Evolutionary conservation across 2,329 filamentous ascomycete species (phyloP).

Genomic region (Neonectria neomacrospora): DNA sequence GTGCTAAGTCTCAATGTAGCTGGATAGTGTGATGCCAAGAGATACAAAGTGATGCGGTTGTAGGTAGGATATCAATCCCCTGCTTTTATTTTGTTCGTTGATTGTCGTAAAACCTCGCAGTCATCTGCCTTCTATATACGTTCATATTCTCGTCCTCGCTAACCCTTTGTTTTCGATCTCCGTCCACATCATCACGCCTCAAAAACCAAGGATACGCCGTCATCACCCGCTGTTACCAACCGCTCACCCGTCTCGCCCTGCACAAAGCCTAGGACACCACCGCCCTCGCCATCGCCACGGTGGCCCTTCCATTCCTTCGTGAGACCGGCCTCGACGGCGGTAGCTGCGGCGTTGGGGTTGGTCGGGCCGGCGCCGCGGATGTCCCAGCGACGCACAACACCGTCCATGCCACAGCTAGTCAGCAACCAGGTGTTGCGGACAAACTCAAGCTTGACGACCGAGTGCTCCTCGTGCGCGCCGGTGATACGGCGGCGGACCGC

Average conservation of each 20-base stretch:
- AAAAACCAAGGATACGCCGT: constrained; percentile 76
- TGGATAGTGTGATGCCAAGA: neutral
- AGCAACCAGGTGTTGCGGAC: constrained; percentile 75
- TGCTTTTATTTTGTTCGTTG: constrained; percentile 41
- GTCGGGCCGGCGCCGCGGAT: constrained; percentile 59
- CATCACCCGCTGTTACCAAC: constrained; percentile 91
- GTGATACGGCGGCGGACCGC: constrained; percentile 84
- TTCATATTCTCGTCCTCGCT: constrained; percentile 22
- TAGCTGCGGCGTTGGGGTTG: constrained; percentile 44
- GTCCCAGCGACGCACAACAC: constrained; percentile 91
- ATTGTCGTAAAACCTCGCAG: constrained; percentile 37
- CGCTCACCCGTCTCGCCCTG: constrained; percentile 79
- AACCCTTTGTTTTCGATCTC: constrained; percentile 17
- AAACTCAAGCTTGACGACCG: constrained; percentile 94
- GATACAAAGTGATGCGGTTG: neutral
- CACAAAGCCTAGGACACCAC: constrained; percentile 90
- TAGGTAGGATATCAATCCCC: constrained; percentile 37
- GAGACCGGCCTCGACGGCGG: constrained; percentile 69
- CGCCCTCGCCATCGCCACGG: constrained; percentile 83
- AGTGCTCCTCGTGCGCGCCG: constrained; percentile 86
- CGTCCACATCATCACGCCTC: constrained; percentile 55
- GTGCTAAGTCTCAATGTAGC: neutral
- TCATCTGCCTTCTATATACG: constrained; percentile 31
- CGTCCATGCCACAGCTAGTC: constrained; percentile 92
- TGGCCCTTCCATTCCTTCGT: constrained; percentile 93